Evolutionary conservation across 2,329 filamentous ascomycete genomes (phyloP).

Genomic region (Pseudocercospora cruenta): DNA sequence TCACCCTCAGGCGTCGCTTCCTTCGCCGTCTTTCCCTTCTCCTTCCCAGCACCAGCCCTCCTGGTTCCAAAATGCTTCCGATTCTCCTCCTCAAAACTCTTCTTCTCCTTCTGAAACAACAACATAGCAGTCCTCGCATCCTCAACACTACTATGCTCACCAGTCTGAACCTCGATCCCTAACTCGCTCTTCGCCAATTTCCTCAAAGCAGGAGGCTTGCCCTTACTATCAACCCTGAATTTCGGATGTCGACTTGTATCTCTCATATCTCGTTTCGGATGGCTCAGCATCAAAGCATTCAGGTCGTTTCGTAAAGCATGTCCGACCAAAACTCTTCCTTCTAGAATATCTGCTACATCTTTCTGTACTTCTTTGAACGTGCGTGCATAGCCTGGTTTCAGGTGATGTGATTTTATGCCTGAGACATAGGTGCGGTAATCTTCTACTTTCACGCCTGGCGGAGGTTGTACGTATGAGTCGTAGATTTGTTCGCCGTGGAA

Average conservation of each 20-base stretch:
- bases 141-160: constrained; percentile 65
- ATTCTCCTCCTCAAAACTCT: constrained; percentile 81
- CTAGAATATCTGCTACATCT: constrained; percentile 69
- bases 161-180: constrained; percentile 63
- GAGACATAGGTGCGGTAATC: constrained; percentile 90
- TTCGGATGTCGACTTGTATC: constrained; percentile 80
- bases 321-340: constrained; percentile 74
- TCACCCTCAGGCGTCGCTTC: constrained; percentile 28
- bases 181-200: constrained; percentile 60
- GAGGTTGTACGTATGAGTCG: constrained; percentile 83
- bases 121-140: constrained; percentile 92
- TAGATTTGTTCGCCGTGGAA: constrained; percentile 92
- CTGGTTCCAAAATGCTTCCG: constrained; percentile 62
- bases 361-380: constrained; percentile 76
- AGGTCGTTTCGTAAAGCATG: constrained; percentile 82
- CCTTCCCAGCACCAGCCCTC: constrained; percentile 22
- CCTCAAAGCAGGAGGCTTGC: constrained; percentile 70
- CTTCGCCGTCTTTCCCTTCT: constrained; percentile 21
- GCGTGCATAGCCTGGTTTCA: constrained; percentile 56
- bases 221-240: constrained; percentile 71
- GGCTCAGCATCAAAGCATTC: constrained; percentile 73
- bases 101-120: constrained; percentile 80
- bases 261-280: constrained; percentile 76
- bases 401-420: constrained; percentile 74
- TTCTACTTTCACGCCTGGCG: constrained; percentile 67